These are phyloP conservation scores for Bryopsis sp. DNA, from an alignment of 139 green algal species.

Conservation along the genomic window DNA sequence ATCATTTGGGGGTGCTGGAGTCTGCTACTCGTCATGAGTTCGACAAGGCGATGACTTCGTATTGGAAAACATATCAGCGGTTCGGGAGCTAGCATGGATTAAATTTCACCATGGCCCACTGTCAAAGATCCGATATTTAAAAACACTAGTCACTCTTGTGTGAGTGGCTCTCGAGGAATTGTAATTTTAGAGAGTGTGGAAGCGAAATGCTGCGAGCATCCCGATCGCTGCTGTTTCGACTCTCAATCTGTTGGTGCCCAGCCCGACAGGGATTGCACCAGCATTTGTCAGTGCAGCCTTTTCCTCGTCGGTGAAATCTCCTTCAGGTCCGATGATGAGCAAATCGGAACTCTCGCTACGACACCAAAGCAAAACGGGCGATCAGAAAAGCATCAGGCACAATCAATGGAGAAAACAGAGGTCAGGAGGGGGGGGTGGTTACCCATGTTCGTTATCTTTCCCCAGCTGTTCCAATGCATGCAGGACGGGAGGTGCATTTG, in stretches of 20 bases:
- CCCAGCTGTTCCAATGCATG: too few relatives aligned
- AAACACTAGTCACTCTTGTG: too few relatives aligned
- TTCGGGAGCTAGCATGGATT: conserved; percentile 13
- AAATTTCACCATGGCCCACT: conserved; percentile 15
- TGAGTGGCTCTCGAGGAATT: too few relatives aligned
- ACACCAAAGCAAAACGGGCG: neutral
- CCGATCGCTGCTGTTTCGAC: conserved; percentile 79
- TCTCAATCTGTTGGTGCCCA: conserved; percentile 61
- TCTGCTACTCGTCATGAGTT: neutral
- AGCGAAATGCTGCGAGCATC: too few relatives aligned
- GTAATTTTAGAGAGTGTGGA: too few relatives aligned
- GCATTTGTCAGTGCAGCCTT: conserved; percentile 33
- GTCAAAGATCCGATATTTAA: too few relatives aligned
- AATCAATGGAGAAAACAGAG: too few relatives aligned
- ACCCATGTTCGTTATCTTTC: too few relatives aligned
- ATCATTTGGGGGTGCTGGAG: conserved; percentile 5
- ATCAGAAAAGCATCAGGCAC: too few relatives aligned
- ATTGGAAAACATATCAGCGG: conserved; percentile 7
- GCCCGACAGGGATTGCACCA: conserved; percentile 51
- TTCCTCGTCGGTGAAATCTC: conserved; percentile 76
- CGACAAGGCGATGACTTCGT: neutral
- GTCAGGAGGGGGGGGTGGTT: too few relatives aligned
- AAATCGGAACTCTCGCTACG: conserved; percentile 21
- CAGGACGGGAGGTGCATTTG: too few relatives aligned
- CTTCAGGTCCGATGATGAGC: conserved; percentile 76